Percentiles rank a stretch among this genome's conserved stretches.
Conservation (phyloP, 805 yeast species). For the Saccharomycopsis sp. region DNA sequence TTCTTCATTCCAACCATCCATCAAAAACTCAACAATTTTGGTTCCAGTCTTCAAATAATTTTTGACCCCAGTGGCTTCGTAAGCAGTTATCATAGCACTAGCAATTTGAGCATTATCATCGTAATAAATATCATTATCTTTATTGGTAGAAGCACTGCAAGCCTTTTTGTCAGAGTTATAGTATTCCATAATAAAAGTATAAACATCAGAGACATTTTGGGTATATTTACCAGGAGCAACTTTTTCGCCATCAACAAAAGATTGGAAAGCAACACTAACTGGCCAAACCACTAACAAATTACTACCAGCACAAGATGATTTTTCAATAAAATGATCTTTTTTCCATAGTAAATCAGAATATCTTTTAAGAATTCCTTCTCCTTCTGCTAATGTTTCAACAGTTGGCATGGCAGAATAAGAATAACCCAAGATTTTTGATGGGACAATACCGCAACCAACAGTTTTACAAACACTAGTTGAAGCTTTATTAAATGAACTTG, state of each 20-base stretch:
- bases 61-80: slow-evolving; percentile 52
- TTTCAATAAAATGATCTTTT: not conserved
- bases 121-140: slow-evolving; percentile 54
- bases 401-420: not conserved
- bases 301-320: not conserved
- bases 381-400: slow-evolving; percentile 3
- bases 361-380: slow-evolving; percentile 2
- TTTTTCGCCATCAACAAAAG: slow-evolving; percentile 53
- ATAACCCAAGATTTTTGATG: slow-evolving; percentile 1
- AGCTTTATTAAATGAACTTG: no score
- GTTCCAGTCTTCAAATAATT: slow-evolving; percentile 44
- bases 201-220: slow-evolving; percentile 43
- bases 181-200: slow-evolving; percentile 39
- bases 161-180: slow-evolving; percentile 38
- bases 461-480: not conserved
- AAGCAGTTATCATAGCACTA: slow-evolving; percentile 51
- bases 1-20: slow-evolving; percentile 52
- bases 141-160: slow-evolving; percentile 57
- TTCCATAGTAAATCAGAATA: slow-evolving; percentile 11
- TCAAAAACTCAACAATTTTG: slow-evolving; percentile 47
- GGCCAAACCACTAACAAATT: slow-evolving; percentile 40
- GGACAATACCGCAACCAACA: slow-evolving; percentile 4
- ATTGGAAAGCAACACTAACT: slow-evolving; percentile 53
- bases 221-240: slow-evolving; percentile 26
- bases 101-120: slow-evolving; percentile 74